Evolutionary conservation across 768 basidiomycete species (phyloP).

Genomic region (Suillus variegatus): DNA sequence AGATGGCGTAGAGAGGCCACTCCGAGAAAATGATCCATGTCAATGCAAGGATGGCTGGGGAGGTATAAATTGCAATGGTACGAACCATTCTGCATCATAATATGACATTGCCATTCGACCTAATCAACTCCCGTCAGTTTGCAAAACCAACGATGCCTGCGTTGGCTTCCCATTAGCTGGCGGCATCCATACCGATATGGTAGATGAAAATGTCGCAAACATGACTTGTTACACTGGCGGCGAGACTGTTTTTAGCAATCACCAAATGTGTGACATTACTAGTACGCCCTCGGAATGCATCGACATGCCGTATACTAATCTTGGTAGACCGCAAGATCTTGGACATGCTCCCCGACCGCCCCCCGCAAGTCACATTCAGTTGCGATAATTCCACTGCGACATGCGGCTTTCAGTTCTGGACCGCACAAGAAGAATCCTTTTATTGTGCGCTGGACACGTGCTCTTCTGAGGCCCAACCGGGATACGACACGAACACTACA

Average conservation of each 20-base stretch:
- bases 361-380: conserved; percentile 95
- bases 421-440: conserved; percentile 91
- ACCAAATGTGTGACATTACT: conserved; percentile 98
- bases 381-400: conserved; percentile 65
- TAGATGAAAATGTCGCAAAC: conserved; percentile 46
- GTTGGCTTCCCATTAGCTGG: conserved; percentile 70
- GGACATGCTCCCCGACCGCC: conserved; percentile 85
- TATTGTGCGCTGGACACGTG: conserved; percentile 88
- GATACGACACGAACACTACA: conserved; percentile 71
- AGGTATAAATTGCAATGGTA: conserved; percentile 97
- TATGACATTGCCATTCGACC: not conserved
- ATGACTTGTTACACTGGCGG: conserved; percentile 97
- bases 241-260: conserved; percentile 90
- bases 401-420: conserved; percentile 99
- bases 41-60: conserved; percentile 94
- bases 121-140: conserved; percentile 29
- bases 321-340: conserved; percentile 86
- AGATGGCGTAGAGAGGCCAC: conserved; percentile 82
- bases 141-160: conserved; percentile 81
- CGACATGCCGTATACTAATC: not conserved
- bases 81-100: conserved; percentile 19
- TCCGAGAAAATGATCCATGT: conserved; percentile 77
- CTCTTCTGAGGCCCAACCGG: conserved; percentile 42
- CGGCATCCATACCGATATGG: conserved; percentile 37
- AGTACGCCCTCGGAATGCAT: conserved; percentile 53